phyloP scores from a whole-genome alignment of 1,139 yeast species.

The Candida buenavistaensis region DNA sequence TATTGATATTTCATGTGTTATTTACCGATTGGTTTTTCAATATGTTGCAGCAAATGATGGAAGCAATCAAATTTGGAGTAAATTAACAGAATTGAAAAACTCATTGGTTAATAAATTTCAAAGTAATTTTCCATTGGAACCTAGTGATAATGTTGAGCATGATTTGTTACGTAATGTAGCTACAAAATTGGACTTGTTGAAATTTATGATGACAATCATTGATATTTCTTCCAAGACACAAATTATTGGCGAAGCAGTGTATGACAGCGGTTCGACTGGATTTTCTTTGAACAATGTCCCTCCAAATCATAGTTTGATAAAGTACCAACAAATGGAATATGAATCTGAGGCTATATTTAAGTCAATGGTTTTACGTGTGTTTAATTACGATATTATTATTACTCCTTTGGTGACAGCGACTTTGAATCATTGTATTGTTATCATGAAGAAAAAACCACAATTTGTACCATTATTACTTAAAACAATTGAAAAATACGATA shows the following conservation, averaged over 20 bases:
- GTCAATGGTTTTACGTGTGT: constrained; percentile 59
- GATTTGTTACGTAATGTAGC: constrained; percentile 52
- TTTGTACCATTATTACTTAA: constrained; percentile 44
- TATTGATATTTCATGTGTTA: constrained; percentile 36
- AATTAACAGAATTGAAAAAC: constrained; percentile 43
- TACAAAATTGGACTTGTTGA: constrained; percentile 64
- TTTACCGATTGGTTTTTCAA: constrained; percentile 40
- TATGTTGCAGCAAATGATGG: constrained; percentile 48
- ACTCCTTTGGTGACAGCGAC: constrained; percentile 58
- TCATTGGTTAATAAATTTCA: constrained; percentile 36
- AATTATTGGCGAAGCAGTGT: constrained; percentile 17
- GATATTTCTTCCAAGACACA: constrained; percentile 64
- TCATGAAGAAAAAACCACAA: constrained; percentile 60
- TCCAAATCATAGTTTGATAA: constrained; percentile 67
- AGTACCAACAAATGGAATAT: constrained; percentile 54
- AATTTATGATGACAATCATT: constrained; percentile 70
- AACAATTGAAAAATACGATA: constrained; percentile 40
- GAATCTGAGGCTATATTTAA: constrained; percentile 76
- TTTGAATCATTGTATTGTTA: constrained; percentile 49
- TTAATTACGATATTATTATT: constrained; percentile 56
- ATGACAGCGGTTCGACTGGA: constrained; percentile 22
- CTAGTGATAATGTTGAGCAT: constrained; percentile 50
- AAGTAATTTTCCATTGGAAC: constrained; percentile 42
- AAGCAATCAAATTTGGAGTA: constrained; percentile 42
- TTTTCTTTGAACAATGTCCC: constrained; percentile 62